These are phyloP conservation scores for Infundibulicybe gibba DNA, from an alignment of 768 basidiomycete species.

Conservation along the genomic window DNA sequence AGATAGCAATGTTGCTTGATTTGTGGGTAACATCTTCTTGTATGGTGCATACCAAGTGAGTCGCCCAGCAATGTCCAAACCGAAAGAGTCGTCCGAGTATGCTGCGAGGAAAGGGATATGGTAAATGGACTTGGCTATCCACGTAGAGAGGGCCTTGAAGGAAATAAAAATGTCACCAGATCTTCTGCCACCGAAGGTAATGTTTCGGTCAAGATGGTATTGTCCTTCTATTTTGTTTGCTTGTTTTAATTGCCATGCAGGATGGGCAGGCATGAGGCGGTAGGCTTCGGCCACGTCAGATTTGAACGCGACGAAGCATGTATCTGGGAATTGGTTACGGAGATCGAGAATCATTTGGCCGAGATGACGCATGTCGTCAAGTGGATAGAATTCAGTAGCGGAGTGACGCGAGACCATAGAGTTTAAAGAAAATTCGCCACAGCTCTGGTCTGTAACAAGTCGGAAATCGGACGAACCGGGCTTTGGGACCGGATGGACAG, in stretches of 20 bases:
- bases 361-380: background rate
- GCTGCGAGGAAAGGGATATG: conserved; percentile 15
- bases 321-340: background rate
- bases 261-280: conserved; percentile 28
- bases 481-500: conserved; percentile 23
- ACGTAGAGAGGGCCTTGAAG: conserved; percentile 26
- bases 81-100: conserved; percentile 32
- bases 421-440: conserved; percentile 21
- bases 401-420: background rate
- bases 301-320: conserved; percentile 21
- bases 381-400: background rate
- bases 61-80: conserved; percentile 11
- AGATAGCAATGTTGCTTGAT: conserved; percentile 26
- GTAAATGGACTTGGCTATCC: conserved; percentile 25
- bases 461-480: conserved; percentile 18
- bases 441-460: conserved; percentile 27
- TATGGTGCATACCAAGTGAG: conserved; percentile 26
- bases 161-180: conserved; percentile 21
- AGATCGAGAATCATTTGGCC: background rate
- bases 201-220: conserved; percentile 15
- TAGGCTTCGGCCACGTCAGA: conserved; percentile 35
- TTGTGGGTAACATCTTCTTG: conserved; percentile 12
- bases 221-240: conserved; percentile 18
- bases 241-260: conserved; percentile 37
- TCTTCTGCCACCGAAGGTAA: conserved; percentile 17